These are phyloP conservation scores for Penicillium italicum DNA, from an alignment of 2,329 filamentous ascomycete genomes.

Conservation along the genomic window DNA sequence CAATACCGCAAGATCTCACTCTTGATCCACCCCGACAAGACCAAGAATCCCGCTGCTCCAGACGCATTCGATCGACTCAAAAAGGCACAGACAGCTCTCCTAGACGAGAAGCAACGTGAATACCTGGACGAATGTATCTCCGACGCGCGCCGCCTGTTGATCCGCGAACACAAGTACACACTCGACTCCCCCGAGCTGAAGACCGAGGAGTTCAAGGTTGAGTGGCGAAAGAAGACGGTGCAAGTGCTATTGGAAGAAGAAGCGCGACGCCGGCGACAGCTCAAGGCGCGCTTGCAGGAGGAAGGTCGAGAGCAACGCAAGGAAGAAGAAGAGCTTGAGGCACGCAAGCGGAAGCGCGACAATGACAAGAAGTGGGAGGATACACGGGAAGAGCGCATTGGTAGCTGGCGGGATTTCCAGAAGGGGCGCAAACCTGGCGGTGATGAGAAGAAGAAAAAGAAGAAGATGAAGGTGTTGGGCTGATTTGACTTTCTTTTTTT, in stretches of 20 bases:
- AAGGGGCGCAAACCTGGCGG: constrained; percentile 61
- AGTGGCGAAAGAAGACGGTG: constrained; percentile 88
- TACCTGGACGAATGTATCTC: constrained; percentile 91
- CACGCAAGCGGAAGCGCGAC: constrained; percentile 79
- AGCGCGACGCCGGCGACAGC: constrained; percentile 73
- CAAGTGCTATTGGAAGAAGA: constrained; percentile 92
- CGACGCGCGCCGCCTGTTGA: constrained; percentile 89
- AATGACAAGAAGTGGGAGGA: constrained; percentile 95
- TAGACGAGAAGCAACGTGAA: constrained; percentile 88
- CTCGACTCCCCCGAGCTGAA: constrained; percentile 79
- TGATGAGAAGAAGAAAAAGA: constrained; percentile 57
- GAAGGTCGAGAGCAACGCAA: constrained; percentile 85
- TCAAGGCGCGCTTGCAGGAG: constrained; percentile 94
- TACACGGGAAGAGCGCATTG: constrained; percentile 84
- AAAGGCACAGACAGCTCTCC: constrained; percentile 84
- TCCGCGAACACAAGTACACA: constrained; percentile 91
- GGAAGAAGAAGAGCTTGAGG: constrained; percentile 78
- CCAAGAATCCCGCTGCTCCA: constrained; percentile 80
- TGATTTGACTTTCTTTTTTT: constrained; percentile 20
- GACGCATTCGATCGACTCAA: constrained; percentile 96
- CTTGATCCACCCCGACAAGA: constrained; percentile 98
- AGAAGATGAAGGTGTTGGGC: constrained; percentile 50
- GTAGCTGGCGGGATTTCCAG: constrained; percentile 89
- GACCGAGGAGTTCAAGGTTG: constrained; percentile 73
- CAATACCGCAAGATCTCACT: constrained; percentile 97